Evolutionary conservation across 2,329 filamentous ascomycete species (phyloP), one percentile per base, ranked within the genome.

Genomic region (Paracorniculantispora psalliotae): DNA sequence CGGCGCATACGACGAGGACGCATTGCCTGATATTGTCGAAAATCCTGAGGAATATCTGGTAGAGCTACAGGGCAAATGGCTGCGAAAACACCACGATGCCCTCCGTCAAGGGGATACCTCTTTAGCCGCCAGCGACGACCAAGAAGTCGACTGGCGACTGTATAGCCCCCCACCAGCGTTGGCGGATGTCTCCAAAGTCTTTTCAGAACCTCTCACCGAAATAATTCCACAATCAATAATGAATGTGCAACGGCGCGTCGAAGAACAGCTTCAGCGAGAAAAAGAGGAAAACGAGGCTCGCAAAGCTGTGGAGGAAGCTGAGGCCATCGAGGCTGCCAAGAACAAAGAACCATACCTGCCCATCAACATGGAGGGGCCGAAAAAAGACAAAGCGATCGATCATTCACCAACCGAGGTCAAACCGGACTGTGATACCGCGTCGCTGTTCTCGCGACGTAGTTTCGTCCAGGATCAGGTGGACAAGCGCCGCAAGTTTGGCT

Each of bases 141-240:
- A 12, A 6, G 37, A 69, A 2, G 68, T 75, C 35, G 75, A 80
- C 64, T 82, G 80, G 78, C 73, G 70, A 39, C 67, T 72, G 53
- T 81, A 79, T 62, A 72, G 75, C 2, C 78, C 79, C 4, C 81
- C 81, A 0, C 63, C 66, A 12, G 74, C 72, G 0, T 66, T 84
- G 7, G 68, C 60, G 4, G 70, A 74, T 30, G 64, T 70, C 0
- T 71, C 74, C 17, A 73, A 74, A 39, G 64, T 73, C 55, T 72
- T 72, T 0, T 75, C 76, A 2, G 71, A 76, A 4, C 67, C 77
- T 8, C 67, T 83, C 1, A 63, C 69, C 4, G 69, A 74, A 7
- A 64, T 84, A 17, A 64, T 82, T 10, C 63, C 68, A 15, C 65
- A 73, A 1, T 81, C 81, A 2, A 73, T 83, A 19, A 73, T 76